Percentiles rank a stretch among this genome's conserved stretches.
Evolutionary conservation across 2,329 filamentous ascomycete genomes (phyloP).

Genomic region (Stagonosporopsis vannaccii): DNA sequence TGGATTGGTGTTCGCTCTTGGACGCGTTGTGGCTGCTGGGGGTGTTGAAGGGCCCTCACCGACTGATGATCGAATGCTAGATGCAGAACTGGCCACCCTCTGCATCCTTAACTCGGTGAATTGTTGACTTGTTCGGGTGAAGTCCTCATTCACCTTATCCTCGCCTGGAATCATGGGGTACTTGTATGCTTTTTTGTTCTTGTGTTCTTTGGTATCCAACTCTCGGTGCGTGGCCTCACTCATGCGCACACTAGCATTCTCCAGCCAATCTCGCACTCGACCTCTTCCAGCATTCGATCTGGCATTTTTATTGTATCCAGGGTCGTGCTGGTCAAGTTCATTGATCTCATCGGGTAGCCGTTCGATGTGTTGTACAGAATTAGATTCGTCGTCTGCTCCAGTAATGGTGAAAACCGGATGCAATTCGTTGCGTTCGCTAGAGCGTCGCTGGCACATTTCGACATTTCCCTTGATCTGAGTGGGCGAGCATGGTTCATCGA

Average conservation of each 20-base stretch:
- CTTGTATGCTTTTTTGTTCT: conserved; percentile 54
- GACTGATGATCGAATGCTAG: conserved; percentile 41
- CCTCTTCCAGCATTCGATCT: conserved; percentile 29
- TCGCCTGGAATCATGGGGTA: conserved; percentile 67
- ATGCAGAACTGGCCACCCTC: conserved; percentile 50
- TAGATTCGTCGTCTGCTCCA: conserved; percentile 10
- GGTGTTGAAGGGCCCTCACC: conserved; percentile 28
- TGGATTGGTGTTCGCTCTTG: conserved; percentile 22
- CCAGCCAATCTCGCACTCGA: conserved; percentile 50
- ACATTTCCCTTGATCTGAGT: background rate
- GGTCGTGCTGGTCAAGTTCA: background rate
- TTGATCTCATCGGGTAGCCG: background rate
- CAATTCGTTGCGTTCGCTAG: conserved; percentile 23
- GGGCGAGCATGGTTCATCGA: background rate
- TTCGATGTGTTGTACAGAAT: conserved; percentile 7
- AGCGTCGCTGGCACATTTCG: conserved; percentile 23
- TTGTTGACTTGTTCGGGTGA: conserved; percentile 50
- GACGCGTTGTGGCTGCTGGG: conserved; percentile 13
- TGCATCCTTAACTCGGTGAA: conserved; percentile 47
- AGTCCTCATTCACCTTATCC: conserved; percentile 51
- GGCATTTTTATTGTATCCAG: conserved; percentile 4
- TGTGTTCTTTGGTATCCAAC: conserved; percentile 58
- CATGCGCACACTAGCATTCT: conserved; percentile 55
- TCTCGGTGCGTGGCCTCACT: conserved; percentile 57
- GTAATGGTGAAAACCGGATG: conserved; percentile 26